Conservation (phyloP, 1,139 yeast species). For the Geotrichum siamense region DNA sequence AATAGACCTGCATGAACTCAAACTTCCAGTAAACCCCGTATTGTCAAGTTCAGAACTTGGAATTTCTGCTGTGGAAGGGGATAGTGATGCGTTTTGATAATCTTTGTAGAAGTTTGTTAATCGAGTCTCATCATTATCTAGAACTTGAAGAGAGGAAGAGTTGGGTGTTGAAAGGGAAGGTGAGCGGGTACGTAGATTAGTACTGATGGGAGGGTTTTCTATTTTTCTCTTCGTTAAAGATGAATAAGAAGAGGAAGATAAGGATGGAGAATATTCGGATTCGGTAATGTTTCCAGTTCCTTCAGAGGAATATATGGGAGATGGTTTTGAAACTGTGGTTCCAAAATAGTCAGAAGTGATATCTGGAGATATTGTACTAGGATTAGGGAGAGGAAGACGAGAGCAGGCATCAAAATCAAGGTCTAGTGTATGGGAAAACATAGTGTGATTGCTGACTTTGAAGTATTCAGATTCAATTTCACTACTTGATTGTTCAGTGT, state of each 20-base stretch:
- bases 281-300: background rate
- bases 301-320: background rate
- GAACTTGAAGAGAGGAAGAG: too few species aligned
- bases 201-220: background rate
- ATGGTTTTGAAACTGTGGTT: background rate
- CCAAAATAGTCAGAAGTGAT: background rate
- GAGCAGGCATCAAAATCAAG: background rate
- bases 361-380: background rate
- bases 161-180: too few species aligned
- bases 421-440: slow-evolving; percentile 1
- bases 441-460: background rate
- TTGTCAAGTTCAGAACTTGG: background rate
- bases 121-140: background rate
- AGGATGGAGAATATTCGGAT: background rate
- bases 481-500: too few species aligned
- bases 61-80: background rate
- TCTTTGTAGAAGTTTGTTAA: background rate
- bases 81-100: background rate
- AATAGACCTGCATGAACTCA: background rate
- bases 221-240: background rate
- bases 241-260: background rate
- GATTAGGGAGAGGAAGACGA: background rate
- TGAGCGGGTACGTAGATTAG: background rate
- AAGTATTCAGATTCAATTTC: background rate
- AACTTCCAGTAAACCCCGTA: background rate